Evolutionary conservation across 352 stramenopile species (phyloP), one percentile per base, ranked within the genome.

Genomic region (Pythium rhizo-oryzae): DNA sequence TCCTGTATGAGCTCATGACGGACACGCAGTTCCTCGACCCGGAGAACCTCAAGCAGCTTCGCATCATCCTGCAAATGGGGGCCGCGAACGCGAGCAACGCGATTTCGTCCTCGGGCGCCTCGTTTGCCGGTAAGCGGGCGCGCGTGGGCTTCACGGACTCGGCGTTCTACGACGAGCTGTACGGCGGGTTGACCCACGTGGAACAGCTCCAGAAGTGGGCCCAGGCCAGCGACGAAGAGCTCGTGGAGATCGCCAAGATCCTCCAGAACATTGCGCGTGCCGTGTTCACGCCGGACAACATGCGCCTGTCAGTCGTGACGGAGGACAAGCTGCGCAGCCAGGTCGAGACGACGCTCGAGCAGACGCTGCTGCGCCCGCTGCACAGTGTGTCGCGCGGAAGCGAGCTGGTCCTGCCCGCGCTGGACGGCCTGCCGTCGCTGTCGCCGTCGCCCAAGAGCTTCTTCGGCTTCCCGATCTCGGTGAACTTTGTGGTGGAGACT

Each of bases 401-500:
- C 47, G 37, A 62, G 15, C 43, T 28, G 23, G 18, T 18, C 35
- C 77, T 65, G 37, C 63, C 52, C 46, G 33, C 25, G 59, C 76
- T 46, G 30, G 58, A 44, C 5, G 52, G 72, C 35, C 41, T 83
- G 16, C 54, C 71, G 16, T 33, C 73, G 37, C 60, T 79, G 30
- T 55, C 37, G 19, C 59, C 75, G n/a, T 70, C 77, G 24, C 55
- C 70, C 16, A 82, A 87, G 53, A 76, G 70, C 46, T 95, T 91
- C 73, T 92, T 89, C 50, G 83, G 82, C 0, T 93, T 92, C 67
- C 87, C 87, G 1, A 67, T 93, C 13, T 91, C 84, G 9, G 87
- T 95, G 30, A 92, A 95, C 65, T 95, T 94, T 44, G 86, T 93
- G 23, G 87, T 92, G 35, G 71, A 92, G 65, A 85, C 85, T 18